phyloP scores from a whole-genome alignment of 441 rosid species.

The Populus hybrid region DNA sequence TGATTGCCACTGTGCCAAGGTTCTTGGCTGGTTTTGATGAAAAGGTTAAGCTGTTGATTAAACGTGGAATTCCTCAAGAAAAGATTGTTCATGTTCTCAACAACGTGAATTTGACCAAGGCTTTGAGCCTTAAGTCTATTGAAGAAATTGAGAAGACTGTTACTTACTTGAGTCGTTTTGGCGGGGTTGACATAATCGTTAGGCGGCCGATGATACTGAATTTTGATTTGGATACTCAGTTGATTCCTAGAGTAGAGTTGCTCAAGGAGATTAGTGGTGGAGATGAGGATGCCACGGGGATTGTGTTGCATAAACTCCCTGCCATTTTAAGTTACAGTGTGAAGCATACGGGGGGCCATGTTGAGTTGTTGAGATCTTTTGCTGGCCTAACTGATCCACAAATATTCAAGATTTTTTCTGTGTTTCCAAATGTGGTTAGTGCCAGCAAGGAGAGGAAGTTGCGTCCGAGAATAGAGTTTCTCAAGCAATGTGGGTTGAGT shows the following conservation, averaged over 20 bases:
- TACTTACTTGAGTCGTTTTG: constrained; percentile 50
- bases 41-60: constrained; percentile 50
- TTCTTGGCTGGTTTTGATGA: constrained; percentile 55
- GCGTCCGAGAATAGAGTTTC: constrained; percentile 56
- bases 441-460: constrained; percentile 71
- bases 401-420: constrained; percentile 61
- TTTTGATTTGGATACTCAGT: constrained; percentile 52
- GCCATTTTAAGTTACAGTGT: constrained; percentile 56
- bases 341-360: constrained; percentile 52
- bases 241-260: constrained; percentile 57
- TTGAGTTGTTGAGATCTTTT: constrained; percentile 56
- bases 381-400: constrained; percentile 59
- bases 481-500: constrained; percentile 62
- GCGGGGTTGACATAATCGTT: constrained; percentile 54
- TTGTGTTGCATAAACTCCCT: constrained; percentile 54
- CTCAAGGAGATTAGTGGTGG: constrained; percentile 58
- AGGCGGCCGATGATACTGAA: constrained; percentile 57
- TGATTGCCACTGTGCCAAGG: constrained; percentile 37
- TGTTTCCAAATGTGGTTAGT: constrained; percentile 64
- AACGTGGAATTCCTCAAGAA: constrained; percentile 46
- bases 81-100: constrained; percentile 53
- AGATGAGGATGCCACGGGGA: constrained; percentile 49
- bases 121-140: constrained; percentile 47
- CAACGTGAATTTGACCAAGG: constrained; percentile 51
- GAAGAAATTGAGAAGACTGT: constrained; percentile 55